Evolutionary conservation across 305 asterid species (phyloP).

Genomic region (Solanum hybrid): DNA sequence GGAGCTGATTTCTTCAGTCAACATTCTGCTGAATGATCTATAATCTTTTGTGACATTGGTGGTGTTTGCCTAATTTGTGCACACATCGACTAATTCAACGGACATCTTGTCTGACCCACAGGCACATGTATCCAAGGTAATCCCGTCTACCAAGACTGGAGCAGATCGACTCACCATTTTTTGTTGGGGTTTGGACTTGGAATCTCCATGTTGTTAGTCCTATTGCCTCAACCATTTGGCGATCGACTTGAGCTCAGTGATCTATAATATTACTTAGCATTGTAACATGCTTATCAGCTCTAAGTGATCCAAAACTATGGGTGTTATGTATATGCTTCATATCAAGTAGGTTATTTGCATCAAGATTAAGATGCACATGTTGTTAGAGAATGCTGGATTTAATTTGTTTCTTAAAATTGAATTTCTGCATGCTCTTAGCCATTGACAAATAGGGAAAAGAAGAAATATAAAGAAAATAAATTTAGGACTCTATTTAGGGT

Average conservation of each 20-base stretch:
- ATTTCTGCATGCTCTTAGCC: neutral
- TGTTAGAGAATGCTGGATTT: neutral
- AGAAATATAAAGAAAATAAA: neutral
- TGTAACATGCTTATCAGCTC: neutral
- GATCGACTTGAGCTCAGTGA: neutral
- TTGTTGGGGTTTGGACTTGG: neutral
- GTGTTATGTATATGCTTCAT: neutral
- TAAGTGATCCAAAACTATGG: neutral
- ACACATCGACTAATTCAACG: neutral
- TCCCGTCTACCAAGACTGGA: neutral
- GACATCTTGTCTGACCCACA: neutral
- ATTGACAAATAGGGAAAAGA: neutral
- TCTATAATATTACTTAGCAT: neutral
- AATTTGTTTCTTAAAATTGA: neutral
- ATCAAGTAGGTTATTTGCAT: neutral
- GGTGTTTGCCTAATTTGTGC: neutral
- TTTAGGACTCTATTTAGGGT: neutral
- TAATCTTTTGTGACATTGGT: neutral
- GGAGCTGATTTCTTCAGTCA: conserved; percentile 75
- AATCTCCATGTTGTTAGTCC: neutral
- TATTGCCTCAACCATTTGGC: neutral
- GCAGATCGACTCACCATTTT: neutral
- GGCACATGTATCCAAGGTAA: neutral
- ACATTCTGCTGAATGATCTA: conserved; percentile 12
- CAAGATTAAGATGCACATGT: neutral